Evolutionary conservation across 495 filamentous ascomycete species (phyloP), one percentile per base, ranked within the genome.

Genomic region (Talaromyces thailandensis): DNA sequence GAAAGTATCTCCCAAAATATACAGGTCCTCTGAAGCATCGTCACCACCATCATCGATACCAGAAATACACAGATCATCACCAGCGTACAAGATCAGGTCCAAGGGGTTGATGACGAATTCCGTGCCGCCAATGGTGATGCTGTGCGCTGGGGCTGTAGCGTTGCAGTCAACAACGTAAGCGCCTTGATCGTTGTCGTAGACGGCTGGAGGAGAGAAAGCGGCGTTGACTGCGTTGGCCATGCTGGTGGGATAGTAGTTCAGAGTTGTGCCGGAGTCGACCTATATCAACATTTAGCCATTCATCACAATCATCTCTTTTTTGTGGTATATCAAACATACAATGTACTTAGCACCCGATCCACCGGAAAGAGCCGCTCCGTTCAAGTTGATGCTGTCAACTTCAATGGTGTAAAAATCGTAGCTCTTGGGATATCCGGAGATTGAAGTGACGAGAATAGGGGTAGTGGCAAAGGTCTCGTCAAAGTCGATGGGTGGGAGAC

Each of bases 1-100:
- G 65, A 87, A 89, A 1, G 76, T 76, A 63, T 83, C 82, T 1
- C 86, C 86, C 21, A 91, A 64, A 24, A 90, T 83, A 60, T 60
- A 65, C 35, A 65, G 8, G 55, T 69, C 65, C 60, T 64, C 50
- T 18, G 62, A 45, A 6, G 24, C 32, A 62, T 73, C 79, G 9
- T 75, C 71, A 31, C 78, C 78, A 6, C 68, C 69, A 56, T 68
- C 71, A 18, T 68, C 67, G 56, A 84, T 76, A 8, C 75, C 73
- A 0, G 79, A 75, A 63, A 82, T 80, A 62, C 84, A 86, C 1
- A 76, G 53, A 7, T 67, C 71, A 0, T 67, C 60, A 6, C 68
- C 69, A 65, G 63, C 63, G 68, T 70, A 60, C 66, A 76, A 43
- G 25, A 88, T 79, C 70, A 88, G 69, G 65, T 89, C 86, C 40